Evolutionary conservation across 495 filamentous ascomycete genomes (phyloP), one percentile per base, ranked within the genome.

Genomic region (Aspergillus affinis): DNA sequence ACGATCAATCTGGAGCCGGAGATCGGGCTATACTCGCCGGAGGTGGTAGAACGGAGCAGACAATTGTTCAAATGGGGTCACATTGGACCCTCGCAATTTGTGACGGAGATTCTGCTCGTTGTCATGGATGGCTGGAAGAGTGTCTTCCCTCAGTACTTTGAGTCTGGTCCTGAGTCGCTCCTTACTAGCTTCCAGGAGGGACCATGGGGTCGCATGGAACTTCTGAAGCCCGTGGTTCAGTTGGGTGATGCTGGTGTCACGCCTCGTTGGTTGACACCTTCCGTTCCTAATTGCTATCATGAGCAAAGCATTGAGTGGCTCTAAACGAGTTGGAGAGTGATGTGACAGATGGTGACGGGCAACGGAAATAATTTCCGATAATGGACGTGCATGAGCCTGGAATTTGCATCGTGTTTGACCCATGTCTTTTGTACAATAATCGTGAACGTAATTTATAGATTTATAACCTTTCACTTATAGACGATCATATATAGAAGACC

Each of bases 41-140:
- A 71, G 4, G 61, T 69, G 5, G 68, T 65, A 29, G 47, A 61
- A 20, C 32, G 61, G 44, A 64, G 58, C 2, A n/a, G 17, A 9
- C 41, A 61, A 23, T 44, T n/a, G 7, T 67, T 67, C 29, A 46
- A 50, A 2, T 69, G 61, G n/a, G 55, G 19, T 27, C 57, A 32
- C 7, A 49, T 29, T 9, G 61, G 56, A 2, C 62, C 67, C 2
- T 59, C 62, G 6, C 71, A 72, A 26, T 74, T 60, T 54, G 69
- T 74, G 10, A 60, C 69, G 1, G 71, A 72, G 47, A 62, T 74
- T 23, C 27, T 74, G 60, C 41, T 69, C 0, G 21, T 47, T 12
- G 68, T 72, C 0, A 48, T 74, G 18, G 61, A 70, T 59, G 71
- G 68, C 0, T 74, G 71, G 69, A 72, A 72, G 55, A 59, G 54